Base-by-base conservation (phyloP, 2,329 filamentous ascomycete species). In the Alternaria sp. region DNA sequence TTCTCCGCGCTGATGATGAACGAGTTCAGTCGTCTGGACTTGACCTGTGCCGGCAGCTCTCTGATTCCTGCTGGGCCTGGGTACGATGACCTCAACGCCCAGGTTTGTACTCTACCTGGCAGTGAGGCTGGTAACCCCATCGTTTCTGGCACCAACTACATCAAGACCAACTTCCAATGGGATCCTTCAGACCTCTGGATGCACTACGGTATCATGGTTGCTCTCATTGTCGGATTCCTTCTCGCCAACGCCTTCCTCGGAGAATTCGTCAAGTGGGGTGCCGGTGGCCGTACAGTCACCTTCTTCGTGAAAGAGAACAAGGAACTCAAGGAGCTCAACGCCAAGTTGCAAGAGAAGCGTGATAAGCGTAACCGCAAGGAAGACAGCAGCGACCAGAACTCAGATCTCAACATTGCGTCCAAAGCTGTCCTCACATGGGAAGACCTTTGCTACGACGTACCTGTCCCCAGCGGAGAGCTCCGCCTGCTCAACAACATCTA, bases 1-100 rank as follows among this genome's bases (percentile, higher is more conserved):
- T 96, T 97, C 75, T 87, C 90, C 11, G 84, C 89, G 2, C 80
- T 97, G 80, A 96, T 97, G 92, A 88, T 92, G 72, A 97, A 97
- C 73, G 93, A 97, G 74, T 97, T 97, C 72, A 85, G 86, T 36
- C 81, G 87, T 11, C 83, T 92, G 45, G 85, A 89, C 26, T 83
- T 97, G 76, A 88, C 86, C 0, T 97, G 93, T 73, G 87, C 87
- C 0, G 83, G 83, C 2, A 84, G 86, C 47, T 92, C 88, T 0
- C 81, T 97, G 5, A 84, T 97, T 19, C 93, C 93, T 0, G 86
- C 83, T 4, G 93, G 93, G 0, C 83, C 87, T 1, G 87, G 85
- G 1, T 96, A 97, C 71, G 83, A 81, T 62, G 85, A 94, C 64
- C 89, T 93, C 72, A 83, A 87, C 44, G 83, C 94, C 72, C 93